A percentile compares a stretch with the other conserved stretches of the same genome.
phyloP scores from a whole-genome alignment of 495 filamentous ascomycete species.

The Talaromyces thailandensis region DNA sequence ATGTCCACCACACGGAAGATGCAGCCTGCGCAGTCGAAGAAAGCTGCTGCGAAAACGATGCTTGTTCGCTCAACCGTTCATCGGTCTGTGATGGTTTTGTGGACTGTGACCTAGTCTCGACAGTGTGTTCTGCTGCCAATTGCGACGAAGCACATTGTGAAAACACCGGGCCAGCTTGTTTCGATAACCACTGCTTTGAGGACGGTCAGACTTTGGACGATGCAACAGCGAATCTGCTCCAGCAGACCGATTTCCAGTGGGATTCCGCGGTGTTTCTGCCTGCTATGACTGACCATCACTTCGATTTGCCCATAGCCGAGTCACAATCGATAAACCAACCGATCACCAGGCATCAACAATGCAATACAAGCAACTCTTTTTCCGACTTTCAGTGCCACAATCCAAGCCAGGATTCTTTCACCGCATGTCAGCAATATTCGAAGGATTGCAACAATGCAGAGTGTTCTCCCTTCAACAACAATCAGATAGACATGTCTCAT shows the following conservation, averaged over 20 bases:
- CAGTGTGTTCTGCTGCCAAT: constrained; percentile 28
- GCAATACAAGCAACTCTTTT: neutral
- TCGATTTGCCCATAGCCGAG: neutral
- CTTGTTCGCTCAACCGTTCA: constrained; percentile 32
- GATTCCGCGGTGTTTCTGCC: constrained; percentile 23
- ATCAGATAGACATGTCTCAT: neutral
- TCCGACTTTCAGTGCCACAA: neutral
- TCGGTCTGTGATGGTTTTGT: constrained; percentile 37
- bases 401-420: neutral
- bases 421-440: neutral
- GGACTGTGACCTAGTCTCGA: constrained; percentile 32
- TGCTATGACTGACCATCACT: constrained; percentile 7
- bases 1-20: constrained; percentile 20
- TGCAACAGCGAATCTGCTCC: constrained; percentile 24
- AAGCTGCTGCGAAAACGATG: constrained; percentile 34
- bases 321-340: neutral
- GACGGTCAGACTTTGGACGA: constrained; percentile 18
- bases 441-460: neutral
- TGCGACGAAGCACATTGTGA: constrained; percentile 26
- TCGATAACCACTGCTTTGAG: constrained; percentile 33
- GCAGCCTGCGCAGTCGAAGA: constrained; percentile 24
- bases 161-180: constrained; percentile 28
- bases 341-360: neutral
- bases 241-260: constrained; percentile 21
- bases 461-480: neutral